phyloP scores from a whole-genome alignment of 495 filamentous ascomycete genomes.

The Astrothelium subdiscretum region DNA sequence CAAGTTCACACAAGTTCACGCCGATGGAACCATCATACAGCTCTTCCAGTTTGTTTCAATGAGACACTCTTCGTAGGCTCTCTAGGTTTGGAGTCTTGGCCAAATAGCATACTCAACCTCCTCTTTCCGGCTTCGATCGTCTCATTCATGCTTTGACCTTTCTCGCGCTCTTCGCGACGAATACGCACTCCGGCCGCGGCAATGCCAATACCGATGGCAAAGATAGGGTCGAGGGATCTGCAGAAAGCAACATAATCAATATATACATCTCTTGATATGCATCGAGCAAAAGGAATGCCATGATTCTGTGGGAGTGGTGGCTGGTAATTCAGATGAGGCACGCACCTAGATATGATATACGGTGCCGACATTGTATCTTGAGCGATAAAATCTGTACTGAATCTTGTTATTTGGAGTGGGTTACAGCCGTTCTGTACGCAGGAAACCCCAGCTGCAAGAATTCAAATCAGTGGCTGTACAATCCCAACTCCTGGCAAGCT shows the following conservation, averaged over 20 bases:
- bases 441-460: too few species aligned
- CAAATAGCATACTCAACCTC: conserved; percentile 18
- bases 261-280: neutral
- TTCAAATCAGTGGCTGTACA: too few species aligned
- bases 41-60: neutral
- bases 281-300: neutral
- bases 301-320: neutral
- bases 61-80: neutral
- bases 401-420: too few species aligned
- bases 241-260: neutral
- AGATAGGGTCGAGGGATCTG: conserved; percentile 72
- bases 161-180: conserved; percentile 71
- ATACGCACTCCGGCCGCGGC: conserved; percentile 56
- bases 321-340: neutral
- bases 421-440: too few species aligned
- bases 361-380: neutral
- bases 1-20: too few species aligned
- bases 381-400: neutral
- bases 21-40: too few species aligned
- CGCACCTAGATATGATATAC: conserved; percentile 21
- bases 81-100: neutral
- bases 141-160: conserved; percentile 42
- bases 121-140: conserved; percentile 39
- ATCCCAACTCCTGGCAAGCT: too few species aligned
- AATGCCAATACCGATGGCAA: conserved; percentile 67